Percentiles rank a stretch among this genome's conserved stretches.
Evolutionary conservation across 305 asterid genomes (phyloP).

Genomic region (Rubia balearica): DNA sequence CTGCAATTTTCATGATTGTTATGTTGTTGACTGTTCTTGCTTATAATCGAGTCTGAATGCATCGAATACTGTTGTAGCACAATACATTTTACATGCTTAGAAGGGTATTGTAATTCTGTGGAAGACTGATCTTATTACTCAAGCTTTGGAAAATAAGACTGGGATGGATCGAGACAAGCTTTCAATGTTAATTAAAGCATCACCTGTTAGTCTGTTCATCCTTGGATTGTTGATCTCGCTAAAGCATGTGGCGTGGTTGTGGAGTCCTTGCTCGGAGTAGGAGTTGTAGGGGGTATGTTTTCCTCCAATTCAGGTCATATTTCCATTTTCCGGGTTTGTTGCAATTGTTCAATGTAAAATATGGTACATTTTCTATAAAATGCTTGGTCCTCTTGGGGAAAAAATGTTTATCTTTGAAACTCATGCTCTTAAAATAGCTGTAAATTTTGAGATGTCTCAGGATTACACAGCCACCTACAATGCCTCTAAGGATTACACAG

Average conservation of each 20-base stretch:
- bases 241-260: constrained; percentile 90
- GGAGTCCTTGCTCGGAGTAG: constrained; percentile 80
- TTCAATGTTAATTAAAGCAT: constrained; percentile 52
- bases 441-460: too few relatives aligned
- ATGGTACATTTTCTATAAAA: too few relatives aligned
- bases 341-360: background rate
- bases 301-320: background rate
- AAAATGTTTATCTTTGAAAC: too few relatives aligned
- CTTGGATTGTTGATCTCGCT: constrained; percentile 73
- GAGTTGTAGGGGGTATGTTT: constrained; percentile 85
- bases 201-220: constrained; percentile 60
- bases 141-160: constrained; percentile 48
- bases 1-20: background rate
- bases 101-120: constrained; percentile 57
- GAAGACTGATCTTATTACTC: constrained; percentile 63
- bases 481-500: too few relatives aligned
- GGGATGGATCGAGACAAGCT: constrained; percentile 47
- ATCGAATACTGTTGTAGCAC: constrained; percentile 52
- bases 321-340: background rate
- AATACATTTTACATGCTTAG: constrained; percentile 62
- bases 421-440: too few relatives aligned
- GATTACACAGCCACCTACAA: too few relatives aligned
- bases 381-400: too few relatives aligned
- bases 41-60: constrained; percentile 72
- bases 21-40: constrained; percentile 10